Evolutionary conservation across 106 monocot species (phyloP).

Genomic region (Acorus calamus): DNA sequence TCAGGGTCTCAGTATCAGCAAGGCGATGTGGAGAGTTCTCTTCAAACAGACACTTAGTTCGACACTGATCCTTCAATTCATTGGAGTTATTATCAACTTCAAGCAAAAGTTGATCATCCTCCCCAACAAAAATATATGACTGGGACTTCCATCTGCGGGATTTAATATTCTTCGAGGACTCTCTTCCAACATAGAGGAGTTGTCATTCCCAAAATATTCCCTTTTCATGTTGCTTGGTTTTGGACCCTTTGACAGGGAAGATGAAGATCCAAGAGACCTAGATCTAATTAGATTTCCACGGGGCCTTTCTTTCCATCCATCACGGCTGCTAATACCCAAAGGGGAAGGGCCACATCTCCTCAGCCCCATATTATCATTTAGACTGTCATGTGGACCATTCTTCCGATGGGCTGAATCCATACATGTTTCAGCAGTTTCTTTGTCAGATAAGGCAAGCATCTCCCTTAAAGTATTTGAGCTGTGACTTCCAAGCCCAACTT

Average conservation of each 20-base stretch:
- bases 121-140: constrained; percentile 1
- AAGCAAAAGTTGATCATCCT: constrained; percentile 13
- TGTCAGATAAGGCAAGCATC: constrained; percentile 60
- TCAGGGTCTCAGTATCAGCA: background rate
- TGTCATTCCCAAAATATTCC: constrained; percentile 11
- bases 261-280: constrained; percentile 35
- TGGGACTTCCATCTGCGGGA: background rate
- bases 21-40: constrained; percentile 3
- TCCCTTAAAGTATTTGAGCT: constrained; percentile 51
- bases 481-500: constrained; percentile 9
- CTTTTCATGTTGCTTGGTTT: constrained; percentile 17
- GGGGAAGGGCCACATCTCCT: constrained; percentile 11
- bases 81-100: constrained; percentile 35
- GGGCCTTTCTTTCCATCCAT: constrained; percentile 37
- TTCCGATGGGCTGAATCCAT: background rate
- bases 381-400: constrained; percentile 9
- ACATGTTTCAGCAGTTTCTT: constrained; percentile 14
- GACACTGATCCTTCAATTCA: constrained; percentile 4
- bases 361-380: constrained; percentile 7
- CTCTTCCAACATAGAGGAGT: constrained; percentile 33
- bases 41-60: constrained; percentile 3
- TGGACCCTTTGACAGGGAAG: constrained; percentile 14
- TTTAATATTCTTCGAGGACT: constrained; percentile 16
- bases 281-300: constrained; percentile 36
- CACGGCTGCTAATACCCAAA: constrained; percentile 33